Evolutionary conservation across 2,329 filamentous ascomycete species (phyloP).

Genomic region (Paracoccidioides brasiliensis): DNA sequence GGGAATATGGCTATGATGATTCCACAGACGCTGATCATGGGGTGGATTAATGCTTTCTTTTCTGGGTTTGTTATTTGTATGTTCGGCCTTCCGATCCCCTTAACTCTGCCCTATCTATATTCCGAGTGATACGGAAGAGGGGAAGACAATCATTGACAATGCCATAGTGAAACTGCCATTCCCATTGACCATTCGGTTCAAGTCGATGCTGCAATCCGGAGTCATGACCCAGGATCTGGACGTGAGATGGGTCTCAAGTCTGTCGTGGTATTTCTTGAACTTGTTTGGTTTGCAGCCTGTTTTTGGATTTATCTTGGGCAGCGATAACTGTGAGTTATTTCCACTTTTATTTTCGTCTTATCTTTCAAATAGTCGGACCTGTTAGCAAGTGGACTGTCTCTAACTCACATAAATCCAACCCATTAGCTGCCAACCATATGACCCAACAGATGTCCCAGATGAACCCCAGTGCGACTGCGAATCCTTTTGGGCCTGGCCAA

Average conservation of each 20-base stretch:
- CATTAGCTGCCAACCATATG: constrained; percentile 77
- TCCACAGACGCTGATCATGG: constrained; percentile 97
- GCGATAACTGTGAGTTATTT: constrained; percentile 67
- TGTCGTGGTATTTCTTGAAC: constrained; percentile 98
- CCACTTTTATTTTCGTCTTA: constrained; percentile 4
- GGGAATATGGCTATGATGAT: constrained; percentile 99
- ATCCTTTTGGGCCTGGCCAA: constrained; percentile 82
- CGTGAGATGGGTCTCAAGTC: constrained; percentile 93
- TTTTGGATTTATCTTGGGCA: constrained; percentile 92
- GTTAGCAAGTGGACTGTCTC: neutral
- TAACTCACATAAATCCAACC: constrained; percentile 2
- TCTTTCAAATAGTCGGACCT: neutral
- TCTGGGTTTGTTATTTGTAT: constrained; percentile 93
- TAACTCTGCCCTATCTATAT: neutral
- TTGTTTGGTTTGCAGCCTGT: constrained; percentile 93
- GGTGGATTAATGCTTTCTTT: constrained; percentile 99
- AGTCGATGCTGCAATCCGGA: constrained; percentile 96
- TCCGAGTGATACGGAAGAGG: neutral
- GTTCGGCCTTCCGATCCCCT: constrained; percentile 20
- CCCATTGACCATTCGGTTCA: constrained; percentile 95
- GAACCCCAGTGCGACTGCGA: constrained; percentile 49
- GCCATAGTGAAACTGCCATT: constrained; percentile 81
- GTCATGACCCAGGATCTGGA: constrained; percentile 94
- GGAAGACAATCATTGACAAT: neutral
- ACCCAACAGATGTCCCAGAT: constrained; percentile 69